Evolutionary conservation across 345 rosid genomes (phyloP).

Genomic region (Balakata baccata): DNA sequence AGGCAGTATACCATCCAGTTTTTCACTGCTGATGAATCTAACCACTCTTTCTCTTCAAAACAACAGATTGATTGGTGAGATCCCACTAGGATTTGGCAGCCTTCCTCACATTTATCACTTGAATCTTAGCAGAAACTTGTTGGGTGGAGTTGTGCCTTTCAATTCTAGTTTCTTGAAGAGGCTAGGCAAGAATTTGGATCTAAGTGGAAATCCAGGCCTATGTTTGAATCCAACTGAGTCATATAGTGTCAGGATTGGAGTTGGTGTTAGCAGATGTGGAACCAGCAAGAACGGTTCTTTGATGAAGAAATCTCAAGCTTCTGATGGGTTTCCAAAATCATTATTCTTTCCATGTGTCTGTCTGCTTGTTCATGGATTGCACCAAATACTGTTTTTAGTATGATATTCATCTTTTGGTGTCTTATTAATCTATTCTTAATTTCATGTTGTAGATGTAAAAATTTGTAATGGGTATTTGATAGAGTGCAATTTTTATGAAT

Average conservation of each 20-base stretch:
- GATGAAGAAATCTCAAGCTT: constrained; percentile 45
- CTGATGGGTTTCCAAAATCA: constrained; percentile 22
- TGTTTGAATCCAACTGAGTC: constrained; percentile 67
- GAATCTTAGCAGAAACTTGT: constrained; percentile 64
- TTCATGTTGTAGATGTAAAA: neutral
- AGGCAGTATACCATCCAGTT: constrained; percentile 59
- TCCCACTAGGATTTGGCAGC: constrained; percentile 47
- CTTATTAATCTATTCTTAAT: neutral
- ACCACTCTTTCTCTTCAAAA: constrained; percentile 79
- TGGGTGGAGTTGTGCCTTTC: constrained; percentile 73
- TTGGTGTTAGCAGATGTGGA: constrained; percentile 46
- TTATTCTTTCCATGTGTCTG: constrained; percentile 31
- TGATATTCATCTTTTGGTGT: neutral
- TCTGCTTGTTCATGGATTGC: constrained; percentile 18
- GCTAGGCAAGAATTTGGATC: constrained; percentile 74
- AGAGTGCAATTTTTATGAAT: neutral
- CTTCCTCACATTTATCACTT: constrained; percentile 67
- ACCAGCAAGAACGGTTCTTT: constrained; percentile 36
- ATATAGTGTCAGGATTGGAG: constrained; percentile 24
- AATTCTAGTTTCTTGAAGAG: constrained; percentile 57
- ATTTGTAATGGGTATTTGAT: constrained; percentile 6
- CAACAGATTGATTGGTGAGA: constrained; percentile 68
- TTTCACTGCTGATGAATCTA: constrained; percentile 50
- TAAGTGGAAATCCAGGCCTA: constrained; percentile 72
- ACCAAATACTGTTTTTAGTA: constrained; percentile 26